Base-by-base conservation (phyloP, 805 yeast species). In the Ogataea wickerhamii region DNA sequence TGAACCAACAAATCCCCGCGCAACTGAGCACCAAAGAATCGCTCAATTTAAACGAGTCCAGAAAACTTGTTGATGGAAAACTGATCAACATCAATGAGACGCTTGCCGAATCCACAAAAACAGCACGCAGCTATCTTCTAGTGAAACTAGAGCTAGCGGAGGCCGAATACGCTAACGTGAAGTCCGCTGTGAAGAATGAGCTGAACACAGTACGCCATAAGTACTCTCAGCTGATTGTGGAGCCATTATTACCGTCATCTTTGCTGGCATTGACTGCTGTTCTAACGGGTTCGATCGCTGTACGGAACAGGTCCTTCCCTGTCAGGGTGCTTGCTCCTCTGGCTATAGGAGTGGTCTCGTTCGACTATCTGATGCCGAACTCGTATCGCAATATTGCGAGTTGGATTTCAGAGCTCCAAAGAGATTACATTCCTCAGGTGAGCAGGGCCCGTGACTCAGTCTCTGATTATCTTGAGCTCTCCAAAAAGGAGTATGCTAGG, bases 201-300 rank as follows among this genome's bases (percentile, higher is more conserved):
- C 41, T 58, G 27, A 40, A 51, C 18, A 50, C 51, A 16, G 39
- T 73, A 4, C 49, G 55, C 23, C 38, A 41, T n/a, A 58, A 56
- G 32, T 59, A 68, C 34, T 45, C 63, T 18, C 44, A 61, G 5
- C 37, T 68, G 21, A 64, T 76, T 14, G 65, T 58, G 36, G 83
- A 77, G 45, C 78, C 80, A 5, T 60, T 76, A 4, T 66, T 80
- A 40, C 86, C 86, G 14, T 65, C 67, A 29, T 54, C 72, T 28
- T 68, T 78, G 34, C 73, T 74, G 49, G 73, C 78, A 5, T 58
- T 80, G 27, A 77, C 84, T 0, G 65, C 72, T 5, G 60, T 80
- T 4, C 69, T 80, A 44, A 51, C 76, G 2, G 82, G 83, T 10
- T 76, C 83, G 2, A 73, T 80, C 39, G 43, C 75, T 23, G 74